Conservation (phyloP, 495 filamentous ascomycete genomes). For the Podospora anserina region DNA sequence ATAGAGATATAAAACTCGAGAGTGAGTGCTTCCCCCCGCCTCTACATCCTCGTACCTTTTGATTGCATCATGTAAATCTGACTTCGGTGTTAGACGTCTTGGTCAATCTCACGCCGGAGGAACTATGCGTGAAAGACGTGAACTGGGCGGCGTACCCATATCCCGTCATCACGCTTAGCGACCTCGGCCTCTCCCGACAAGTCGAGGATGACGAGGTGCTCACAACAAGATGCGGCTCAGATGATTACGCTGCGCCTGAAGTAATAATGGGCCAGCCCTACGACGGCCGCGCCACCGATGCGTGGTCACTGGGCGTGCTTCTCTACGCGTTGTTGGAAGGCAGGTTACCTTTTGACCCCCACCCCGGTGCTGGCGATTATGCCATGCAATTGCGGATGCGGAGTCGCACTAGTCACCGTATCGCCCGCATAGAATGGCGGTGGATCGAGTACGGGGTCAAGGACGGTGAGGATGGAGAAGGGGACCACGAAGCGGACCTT, state of each 20-base stretch:
- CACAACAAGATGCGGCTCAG: slow-evolving; percentile 86
- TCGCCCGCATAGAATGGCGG: slow-evolving; percentile 89
- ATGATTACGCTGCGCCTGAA: slow-evolving; percentile 96
- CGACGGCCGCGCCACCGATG: slow-evolving; percentile 87
- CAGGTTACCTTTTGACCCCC: slow-evolving; percentile 85
- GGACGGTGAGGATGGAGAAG: slow-evolving; percentile 55
- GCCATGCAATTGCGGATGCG: slow-evolving; percentile 55
- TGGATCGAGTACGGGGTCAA: slow-evolving; percentile 80
- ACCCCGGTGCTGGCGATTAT: slow-evolving; percentile 68
- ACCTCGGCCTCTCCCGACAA: slow-evolving; percentile 83
- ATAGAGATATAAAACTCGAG: slow-evolving; percentile 96
- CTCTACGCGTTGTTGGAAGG: slow-evolving; percentile 92
- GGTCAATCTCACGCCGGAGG: slow-evolving; percentile 67
- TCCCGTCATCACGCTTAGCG: slow-evolving; percentile 82
- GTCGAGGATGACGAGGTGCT: slow-evolving; percentile 77
- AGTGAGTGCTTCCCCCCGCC: slow-evolving; percentile 56
- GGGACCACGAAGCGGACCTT: slow-evolving; percentile 47
- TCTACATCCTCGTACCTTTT: slow-evolving; percentile 15
- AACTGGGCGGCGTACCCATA: slow-evolving; percentile 72
- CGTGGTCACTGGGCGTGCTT: slow-evolving; percentile 91
- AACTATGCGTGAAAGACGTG: slow-evolving; percentile 40
- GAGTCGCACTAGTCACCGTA: slow-evolving; percentile 81
- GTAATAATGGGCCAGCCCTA: slow-evolving; percentile 93
- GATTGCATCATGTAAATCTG: slow-evolving; percentile 22
- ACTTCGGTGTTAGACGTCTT: slow-evolving; percentile 67